Base-by-base conservation (phyloP, 108 stramenopile species). In the Nitzschia sp. region DNA sequence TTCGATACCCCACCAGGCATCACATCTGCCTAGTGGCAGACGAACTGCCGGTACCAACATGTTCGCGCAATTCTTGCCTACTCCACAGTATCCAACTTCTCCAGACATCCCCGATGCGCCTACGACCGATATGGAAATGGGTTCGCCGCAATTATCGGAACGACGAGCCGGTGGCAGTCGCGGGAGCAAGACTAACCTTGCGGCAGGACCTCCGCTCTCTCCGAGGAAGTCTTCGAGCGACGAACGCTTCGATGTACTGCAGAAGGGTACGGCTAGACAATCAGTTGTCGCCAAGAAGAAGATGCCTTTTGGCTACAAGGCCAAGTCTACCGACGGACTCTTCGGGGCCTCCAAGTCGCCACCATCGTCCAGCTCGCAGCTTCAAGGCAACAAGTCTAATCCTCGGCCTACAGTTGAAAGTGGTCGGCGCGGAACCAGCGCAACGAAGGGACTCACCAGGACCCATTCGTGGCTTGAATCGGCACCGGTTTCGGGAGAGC, bases 291-390 rank as follows among this genome's bases (percentile, higher is more conserved):
- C 49, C n/a, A 51, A 17, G n/a, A 51, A 51, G 21, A 17, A 4
- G 4, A 51, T 51, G 49, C 49, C 49, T 4, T 51, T 51, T 51
- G 49, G 49, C 13, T 51, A 51, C 49, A 51, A 51, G 21, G n/a
- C 49, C 49, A 51, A 51, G n/a, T 51, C 49, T 19, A 51, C 49
- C 21, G 21, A 51, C 21, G 49, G 49, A 51, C 49, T 51, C 49
- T 51, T 51, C 21, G 49, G 21, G 11, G 13, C 17, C 4, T 51
- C 49, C 49, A 51, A 59, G 29, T 15, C 29, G 18, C 57, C 57
- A 25, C 28, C 13, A 33, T 33, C 32, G 15, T 32, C 29, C 57
- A 32, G 34, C 57, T 30, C 17, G 11, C 2, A 15, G 57, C 2
- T 34, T 30, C 30, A 33, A 13, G 34, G 32, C 32, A 15, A 26